Conservation (phyloP, 129 eudicot species). For the Solidago caesia region DNA sequence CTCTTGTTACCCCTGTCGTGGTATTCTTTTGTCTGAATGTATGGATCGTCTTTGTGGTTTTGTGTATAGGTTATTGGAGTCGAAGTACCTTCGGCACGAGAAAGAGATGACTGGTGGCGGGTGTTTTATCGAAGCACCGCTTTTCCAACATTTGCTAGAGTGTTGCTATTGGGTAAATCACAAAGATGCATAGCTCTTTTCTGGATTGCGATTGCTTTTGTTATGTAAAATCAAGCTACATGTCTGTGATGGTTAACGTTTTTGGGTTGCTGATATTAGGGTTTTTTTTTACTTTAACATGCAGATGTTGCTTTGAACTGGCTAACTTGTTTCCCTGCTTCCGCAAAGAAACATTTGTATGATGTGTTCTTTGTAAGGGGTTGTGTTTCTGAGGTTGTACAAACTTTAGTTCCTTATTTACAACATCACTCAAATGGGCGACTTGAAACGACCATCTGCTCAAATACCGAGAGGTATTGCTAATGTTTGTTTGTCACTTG, state of each 20-base stretch:
- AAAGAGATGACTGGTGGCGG: conserved; percentile 60
- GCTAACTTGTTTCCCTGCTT: conserved; percentile 79
- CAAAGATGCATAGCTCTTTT: not conserved
- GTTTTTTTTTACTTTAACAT: conserved; percentile 4
- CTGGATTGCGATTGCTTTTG: not conserved
- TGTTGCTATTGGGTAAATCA: conserved; percentile 64
- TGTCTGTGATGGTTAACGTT: not conserved
- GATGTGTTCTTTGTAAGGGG: conserved; percentile 76
- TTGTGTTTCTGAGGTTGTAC: conserved; percentile 59
- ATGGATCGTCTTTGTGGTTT: not conserved
- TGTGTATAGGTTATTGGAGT: conserved; percentile 41
- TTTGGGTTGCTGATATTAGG: conserved; percentile 28
- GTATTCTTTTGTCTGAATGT: not conserved
- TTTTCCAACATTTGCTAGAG: conserved; percentile 64
- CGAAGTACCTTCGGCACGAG: conserved; percentile 40
- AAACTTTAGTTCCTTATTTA: conserved; percentile 66
- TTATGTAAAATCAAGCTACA: conserved; percentile 4
- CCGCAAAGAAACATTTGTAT: conserved; percentile 73
- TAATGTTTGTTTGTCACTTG: not conserved
- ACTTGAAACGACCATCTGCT: conserved; percentile 42
- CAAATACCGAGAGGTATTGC: conserved; percentile 81
- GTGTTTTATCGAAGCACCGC: conserved; percentile 66
- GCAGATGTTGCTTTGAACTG: conserved; percentile 84
- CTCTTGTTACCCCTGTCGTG: not conserved
- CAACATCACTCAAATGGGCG: conserved; percentile 43